Base-by-base conservation (phyloP, 768 basidiomycete genomes). In the Leccinum sublutescens region DNA sequence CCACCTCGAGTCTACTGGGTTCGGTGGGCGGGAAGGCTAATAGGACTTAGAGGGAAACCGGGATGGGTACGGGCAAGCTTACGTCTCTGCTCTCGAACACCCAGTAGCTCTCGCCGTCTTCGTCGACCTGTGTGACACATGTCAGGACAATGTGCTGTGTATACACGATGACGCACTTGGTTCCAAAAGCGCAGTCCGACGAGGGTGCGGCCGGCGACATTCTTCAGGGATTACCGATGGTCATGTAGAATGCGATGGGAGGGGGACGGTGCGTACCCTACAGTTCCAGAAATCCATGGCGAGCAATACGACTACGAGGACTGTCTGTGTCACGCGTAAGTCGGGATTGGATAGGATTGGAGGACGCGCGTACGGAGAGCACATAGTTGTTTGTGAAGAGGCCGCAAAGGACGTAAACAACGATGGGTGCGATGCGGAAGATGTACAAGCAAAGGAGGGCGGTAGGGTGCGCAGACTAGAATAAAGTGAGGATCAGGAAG, bases 231-330 rank as follows among this genome's bases (percentile, higher is more conserved):
- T 45, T 34, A 25, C 19, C 60, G n/a, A 59, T 25, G 31, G 48
- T 27, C 52, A 58, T 21, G 56, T n/a, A 52, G 55, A 38, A 11
- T 27, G n/a, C n/a, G 36, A 25, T 2, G 5, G 7, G 52, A 14
- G 10, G 12, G 51, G 51, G 21, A 56, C 9, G 38, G 50, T 29
- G 60, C 84, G 60, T 68, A 94, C 93, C 71, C 95, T 80, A 64
- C 93, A 94, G 67, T 96, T 98, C 97, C 96, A 99, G 74, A 99
- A 99, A 76, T 99, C 97, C 85, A 96, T 89, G 0, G 95, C 91
- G 25, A 99, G 84, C 15, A 99, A 79, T 2, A 98, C 87, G 21
- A 98, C 97, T 0, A 98, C 96, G 9, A 85, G 74, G 4, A 99
- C 95, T 25, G 95, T 96, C 86, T 88, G 67, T 23, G 57, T 29